Evolutionary conservation across 176 grass and related monocot species (phyloP).

Genomic region (Oryza longistaminata): DNA sequence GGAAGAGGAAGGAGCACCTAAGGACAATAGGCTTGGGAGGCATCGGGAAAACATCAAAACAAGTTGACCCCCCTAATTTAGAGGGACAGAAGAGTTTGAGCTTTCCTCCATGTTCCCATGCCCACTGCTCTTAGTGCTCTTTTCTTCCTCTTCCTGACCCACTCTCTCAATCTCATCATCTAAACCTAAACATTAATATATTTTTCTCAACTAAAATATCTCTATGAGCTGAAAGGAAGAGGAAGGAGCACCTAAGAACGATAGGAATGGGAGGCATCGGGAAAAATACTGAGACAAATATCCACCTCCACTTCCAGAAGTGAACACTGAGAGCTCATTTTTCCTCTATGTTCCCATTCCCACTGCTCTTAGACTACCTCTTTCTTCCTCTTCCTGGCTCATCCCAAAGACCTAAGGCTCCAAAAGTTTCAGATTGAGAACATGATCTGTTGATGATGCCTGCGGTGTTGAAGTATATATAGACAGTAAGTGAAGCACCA

Average conservation of each 20-base stretch:
- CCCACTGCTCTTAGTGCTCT: neutral
- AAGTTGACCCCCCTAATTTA: no score
- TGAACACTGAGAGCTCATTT: neutral
- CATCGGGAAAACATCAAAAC: neutral
- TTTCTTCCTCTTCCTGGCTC: conserved; percentile 44
- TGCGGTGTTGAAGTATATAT: conserved; percentile 10
- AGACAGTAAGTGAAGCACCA: neutral
- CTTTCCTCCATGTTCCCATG: neutral
- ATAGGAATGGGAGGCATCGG: conserved; percentile 27
- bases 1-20: conserved; percentile 29
- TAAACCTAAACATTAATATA: neutral
- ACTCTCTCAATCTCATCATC: neutral
- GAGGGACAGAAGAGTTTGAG: neutral
- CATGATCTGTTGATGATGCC: neutral
- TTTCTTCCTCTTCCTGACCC: conserved; percentile 21
- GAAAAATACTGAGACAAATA: conserved; percentile 6
- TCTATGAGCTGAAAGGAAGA: neutral
- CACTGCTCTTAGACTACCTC: conserved; percentile 38
- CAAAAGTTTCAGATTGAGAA: neutral
- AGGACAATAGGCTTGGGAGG: conserved; percentile 28
- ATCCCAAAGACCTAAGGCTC: neutral
- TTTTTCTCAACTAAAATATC: neutral
- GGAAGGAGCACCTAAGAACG: conserved; percentile 13
- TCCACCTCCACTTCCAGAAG: conserved; percentile 11
- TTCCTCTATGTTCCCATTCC: conserved; percentile 56